Evolutionary conservation across 2,329 filamentous ascomycete species (phyloP).

Genomic region (Esteya vermicola): DNA sequence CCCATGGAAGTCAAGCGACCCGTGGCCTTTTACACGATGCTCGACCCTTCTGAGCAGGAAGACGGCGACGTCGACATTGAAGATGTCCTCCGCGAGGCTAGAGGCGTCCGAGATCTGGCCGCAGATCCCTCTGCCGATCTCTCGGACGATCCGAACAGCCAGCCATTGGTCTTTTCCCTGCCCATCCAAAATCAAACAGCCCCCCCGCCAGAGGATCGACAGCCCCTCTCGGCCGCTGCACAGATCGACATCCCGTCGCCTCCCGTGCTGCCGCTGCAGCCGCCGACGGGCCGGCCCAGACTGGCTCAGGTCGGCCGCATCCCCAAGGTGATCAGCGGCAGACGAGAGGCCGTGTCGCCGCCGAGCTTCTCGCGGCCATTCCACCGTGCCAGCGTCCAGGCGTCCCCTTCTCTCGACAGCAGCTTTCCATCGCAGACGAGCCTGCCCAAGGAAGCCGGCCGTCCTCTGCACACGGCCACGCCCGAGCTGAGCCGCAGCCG

Average conservation of each 20-base stretch:
- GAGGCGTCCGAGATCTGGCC: constrained; percentile 17
- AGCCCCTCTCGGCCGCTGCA: background rate
- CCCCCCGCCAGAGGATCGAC: background rate
- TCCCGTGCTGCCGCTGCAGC: background rate
- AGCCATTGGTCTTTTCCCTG: too few relatives aligned
- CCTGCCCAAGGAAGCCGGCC: too few relatives aligned
- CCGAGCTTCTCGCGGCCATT: constrained; percentile 83
- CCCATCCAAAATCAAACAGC: too few relatives aligned
- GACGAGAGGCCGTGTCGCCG: constrained; percentile 51
- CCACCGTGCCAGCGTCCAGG: constrained; percentile 35
- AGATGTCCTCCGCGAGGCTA: constrained; percentile 36
- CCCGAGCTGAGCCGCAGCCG: too few relatives aligned
- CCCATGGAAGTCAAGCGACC: constrained; percentile 37
- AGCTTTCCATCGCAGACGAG: too few relatives aligned
- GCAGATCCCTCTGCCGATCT: background rate
- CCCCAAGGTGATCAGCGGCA: constrained; percentile 61
- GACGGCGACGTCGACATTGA: constrained; percentile 25
- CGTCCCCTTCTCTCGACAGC: constrained; percentile 15
- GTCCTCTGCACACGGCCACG: too few relatives aligned
- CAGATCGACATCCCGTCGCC: background rate
- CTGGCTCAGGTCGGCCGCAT: constrained; percentile 76
- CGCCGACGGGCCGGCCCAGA: constrained; percentile 30
- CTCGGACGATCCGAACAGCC: too few relatives aligned
- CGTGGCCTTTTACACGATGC: constrained; percentile 46
- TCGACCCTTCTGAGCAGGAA: constrained; percentile 43